phyloP scores from a whole-genome alignment of 768 basidiomycete genomes.

The Pleurotus eryngii region DNA sequence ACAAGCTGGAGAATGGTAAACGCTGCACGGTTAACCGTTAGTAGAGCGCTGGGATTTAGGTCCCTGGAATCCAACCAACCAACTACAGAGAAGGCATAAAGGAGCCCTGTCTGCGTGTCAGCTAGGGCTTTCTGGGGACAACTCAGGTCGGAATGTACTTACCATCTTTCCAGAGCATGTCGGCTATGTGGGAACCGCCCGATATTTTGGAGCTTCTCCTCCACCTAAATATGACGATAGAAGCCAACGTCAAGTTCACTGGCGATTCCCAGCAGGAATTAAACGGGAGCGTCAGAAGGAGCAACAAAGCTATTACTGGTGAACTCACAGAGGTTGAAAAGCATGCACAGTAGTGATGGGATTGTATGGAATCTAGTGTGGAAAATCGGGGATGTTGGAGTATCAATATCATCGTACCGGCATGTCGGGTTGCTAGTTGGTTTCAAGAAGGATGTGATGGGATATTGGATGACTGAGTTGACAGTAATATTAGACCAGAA shows the following conservation, averaged over 20 bases:
- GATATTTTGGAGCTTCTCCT: not conserved
- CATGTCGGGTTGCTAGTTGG: not conserved
- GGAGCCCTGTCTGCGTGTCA: not conserved
- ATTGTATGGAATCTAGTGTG: not conserved
- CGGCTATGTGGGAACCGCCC: not conserved
- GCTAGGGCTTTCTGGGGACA: not conserved
- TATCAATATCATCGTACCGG: not conserved
- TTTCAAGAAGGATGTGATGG: not conserved
- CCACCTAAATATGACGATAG: not conserved
- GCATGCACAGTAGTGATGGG: not conserved
- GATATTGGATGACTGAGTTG: not conserved
- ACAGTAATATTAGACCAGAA: not conserved
- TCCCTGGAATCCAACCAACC: not conserved
- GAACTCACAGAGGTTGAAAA: not conserved
- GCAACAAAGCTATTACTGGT: not conserved
- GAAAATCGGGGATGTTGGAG: not conserved
- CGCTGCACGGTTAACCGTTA: not conserved
- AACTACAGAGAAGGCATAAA: not conserved
- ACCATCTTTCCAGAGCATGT: constrained; percentile 4
- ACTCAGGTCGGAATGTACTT: not conserved
- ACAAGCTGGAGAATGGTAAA: not conserved
- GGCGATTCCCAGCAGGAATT: not conserved
- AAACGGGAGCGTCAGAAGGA: not conserved
- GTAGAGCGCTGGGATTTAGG: not conserved
- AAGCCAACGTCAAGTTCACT: not conserved